These are phyloP conservation scores for Botrytis aclada DNA, from an alignment of 2,329 filamentous ascomycete species.

Conservation along the genomic window DNA sequence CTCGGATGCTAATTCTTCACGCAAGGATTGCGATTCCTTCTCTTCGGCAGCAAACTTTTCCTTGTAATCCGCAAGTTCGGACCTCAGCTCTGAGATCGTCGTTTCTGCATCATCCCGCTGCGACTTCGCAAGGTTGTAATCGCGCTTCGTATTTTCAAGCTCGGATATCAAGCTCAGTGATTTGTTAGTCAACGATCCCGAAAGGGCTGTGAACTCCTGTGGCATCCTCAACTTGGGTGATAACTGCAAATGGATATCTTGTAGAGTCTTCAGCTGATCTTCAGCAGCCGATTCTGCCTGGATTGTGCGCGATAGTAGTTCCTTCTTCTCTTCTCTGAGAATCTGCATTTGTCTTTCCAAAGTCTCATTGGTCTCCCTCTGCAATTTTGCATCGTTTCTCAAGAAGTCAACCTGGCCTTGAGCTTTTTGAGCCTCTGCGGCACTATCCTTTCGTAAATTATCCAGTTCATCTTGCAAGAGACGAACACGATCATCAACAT, in stretches of 20 bases:
- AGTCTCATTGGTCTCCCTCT: conserved; percentile 57
- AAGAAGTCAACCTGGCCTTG: conserved; percentile 63
- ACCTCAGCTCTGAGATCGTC: conserved; percentile 53
- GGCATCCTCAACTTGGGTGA: conserved; percentile 53
- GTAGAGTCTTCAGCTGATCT: conserved; percentile 52
- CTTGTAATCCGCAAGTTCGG: conserved; percentile 53
- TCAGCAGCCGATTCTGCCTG: conserved; percentile 51
- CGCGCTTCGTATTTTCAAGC: conserved; percentile 57
- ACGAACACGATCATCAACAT: conserved; percentile 65
- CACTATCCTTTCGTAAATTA: conserved; percentile 54
- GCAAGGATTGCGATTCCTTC: conserved; percentile 49
- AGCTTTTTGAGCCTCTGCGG: conserved; percentile 55
- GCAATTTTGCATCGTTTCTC: conserved; percentile 56
- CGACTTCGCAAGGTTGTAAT: conserved; percentile 56
- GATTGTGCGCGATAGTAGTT: conserved; percentile 50
- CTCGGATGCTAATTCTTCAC: conserved; percentile 52
- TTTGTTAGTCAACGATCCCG: conserved; percentile 57
- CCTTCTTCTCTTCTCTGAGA: conserved; percentile 53
- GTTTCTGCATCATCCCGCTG: conserved; percentile 61
- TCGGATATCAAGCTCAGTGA: conserved; percentile 59
- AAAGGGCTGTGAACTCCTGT: conserved; percentile 54
- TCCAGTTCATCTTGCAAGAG: conserved; percentile 70
- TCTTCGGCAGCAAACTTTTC: conserved; percentile 53
- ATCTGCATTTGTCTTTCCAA: conserved; percentile 56
- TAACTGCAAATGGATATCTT: conserved; percentile 57